Evolutionary conservation across 1,139 yeast genomes (phyloP).

Genomic region (Suhomyces ambrosiae): DNA sequence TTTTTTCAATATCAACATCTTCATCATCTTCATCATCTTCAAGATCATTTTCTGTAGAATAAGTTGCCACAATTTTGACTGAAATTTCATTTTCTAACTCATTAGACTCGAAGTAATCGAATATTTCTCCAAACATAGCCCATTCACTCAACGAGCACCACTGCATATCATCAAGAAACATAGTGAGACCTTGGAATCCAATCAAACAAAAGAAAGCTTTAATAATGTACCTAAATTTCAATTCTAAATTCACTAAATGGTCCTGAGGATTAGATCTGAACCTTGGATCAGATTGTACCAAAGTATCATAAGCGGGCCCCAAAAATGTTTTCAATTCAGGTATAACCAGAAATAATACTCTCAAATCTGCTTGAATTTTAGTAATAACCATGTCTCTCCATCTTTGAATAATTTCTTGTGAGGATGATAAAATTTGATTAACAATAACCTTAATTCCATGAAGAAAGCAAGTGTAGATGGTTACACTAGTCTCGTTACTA

Average conservation of each 20-base stretch:
- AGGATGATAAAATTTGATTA: slow-evolving; percentile 45
- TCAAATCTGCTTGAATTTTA: slow-evolving; percentile 45
- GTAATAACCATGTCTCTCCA: slow-evolving; percentile 49
- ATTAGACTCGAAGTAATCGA: slow-evolving; percentile 25
- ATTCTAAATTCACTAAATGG: slow-evolving; percentile 35
- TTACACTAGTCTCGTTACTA: slow-evolving; percentile 31
- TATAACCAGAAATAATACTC: slow-evolving; percentile 42
- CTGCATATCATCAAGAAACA: slow-evolving; percentile 53
- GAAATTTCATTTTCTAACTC: slow-evolving; percentile 21
- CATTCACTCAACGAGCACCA: slow-evolving; percentile 41
- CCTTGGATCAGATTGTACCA: slow-evolving; percentile 13
- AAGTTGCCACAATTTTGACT: slow-evolving; percentile 23
- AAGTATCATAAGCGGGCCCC: slow-evolving; percentile 44
- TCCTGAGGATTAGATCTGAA: slow-evolving; percentile 21
- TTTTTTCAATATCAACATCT: background rate
- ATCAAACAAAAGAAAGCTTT: slow-evolving; percentile 46
- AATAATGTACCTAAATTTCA: slow-evolving; percentile 46
- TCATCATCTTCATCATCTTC: slow-evolving; percentile 4
- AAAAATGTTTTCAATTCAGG: slow-evolving; percentile 50
- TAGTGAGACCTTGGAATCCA: slow-evolving; percentile 46
- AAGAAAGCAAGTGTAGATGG: slow-evolving; percentile 30
- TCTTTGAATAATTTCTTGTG: slow-evolving; percentile 36
- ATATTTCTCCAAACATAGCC: slow-evolving; percentile 31
- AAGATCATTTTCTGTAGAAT: slow-evolving; percentile 9
- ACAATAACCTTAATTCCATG: slow-evolving; percentile 44